A percentile compares a stretch with the other conserved stretches of the same genome.
Evolutionary conservation across 1,284 basidiomycete species (phyloP).

Genomic region (Takashimella tepidaria): DNA sequence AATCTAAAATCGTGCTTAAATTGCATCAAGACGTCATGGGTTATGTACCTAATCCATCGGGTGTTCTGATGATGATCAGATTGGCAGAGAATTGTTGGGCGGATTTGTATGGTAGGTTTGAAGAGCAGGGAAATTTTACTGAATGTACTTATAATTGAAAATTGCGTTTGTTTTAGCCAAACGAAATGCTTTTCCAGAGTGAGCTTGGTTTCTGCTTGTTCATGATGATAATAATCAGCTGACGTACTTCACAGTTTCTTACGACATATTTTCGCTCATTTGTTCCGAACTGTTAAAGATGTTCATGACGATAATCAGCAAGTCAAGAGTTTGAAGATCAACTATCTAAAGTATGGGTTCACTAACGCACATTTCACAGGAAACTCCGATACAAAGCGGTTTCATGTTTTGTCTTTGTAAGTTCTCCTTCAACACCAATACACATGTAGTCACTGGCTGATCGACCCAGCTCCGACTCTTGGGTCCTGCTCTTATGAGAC

Average conservation of each 20-base stretch:
- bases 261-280: constrained; percentile 20
- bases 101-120: constrained; percentile 25
- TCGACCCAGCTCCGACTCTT: constrained; percentile 31
- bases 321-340: not conserved
- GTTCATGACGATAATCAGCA: constrained; percentile 20
- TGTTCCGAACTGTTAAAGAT: constrained; percentile 24
- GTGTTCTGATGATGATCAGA: constrained; percentile 6
- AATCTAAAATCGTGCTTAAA: constrained; percentile 6
- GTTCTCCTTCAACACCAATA: not conserved
- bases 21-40: not conserved
- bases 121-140: not conserved
- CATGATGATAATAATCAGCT: too few relatives aligned
- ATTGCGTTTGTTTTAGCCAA: too few relatives aligned
- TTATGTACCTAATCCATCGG: not conserved
- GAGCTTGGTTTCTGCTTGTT: too few relatives aligned
- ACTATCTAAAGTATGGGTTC: not conserved
- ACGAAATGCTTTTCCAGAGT: constrained; percentile 28
- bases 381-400: constrained; percentile 30
- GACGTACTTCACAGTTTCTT: constrained; percentile 13
- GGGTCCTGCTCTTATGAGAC: constrained; percentile 32
- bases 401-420: constrained; percentile 34
- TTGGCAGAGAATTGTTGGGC: constrained; percentile 22
- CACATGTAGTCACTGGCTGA: too few relatives aligned
- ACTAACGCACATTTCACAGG: constrained; percentile 6
- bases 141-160: too few relatives aligned